phyloP scores from a whole-genome alignment of 2,329 filamentous ascomycete species.

The Pseudophaeomoniella oleicola region DNA sequence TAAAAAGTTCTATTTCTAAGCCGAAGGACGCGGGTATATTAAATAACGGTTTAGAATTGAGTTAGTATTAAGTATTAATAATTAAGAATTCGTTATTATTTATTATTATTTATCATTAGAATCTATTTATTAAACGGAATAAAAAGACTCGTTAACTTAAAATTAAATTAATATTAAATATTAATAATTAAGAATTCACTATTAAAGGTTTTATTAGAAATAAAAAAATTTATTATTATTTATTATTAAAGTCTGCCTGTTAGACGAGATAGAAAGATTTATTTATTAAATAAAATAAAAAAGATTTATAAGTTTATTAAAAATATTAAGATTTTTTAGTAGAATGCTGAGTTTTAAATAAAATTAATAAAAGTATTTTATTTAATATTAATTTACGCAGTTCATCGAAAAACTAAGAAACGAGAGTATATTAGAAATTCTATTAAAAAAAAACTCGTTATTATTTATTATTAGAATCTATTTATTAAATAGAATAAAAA shows the following conservation, averaged over 20 bases:
- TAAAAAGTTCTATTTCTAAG: not conserved
- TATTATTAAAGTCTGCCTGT: no score
- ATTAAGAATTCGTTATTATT: no score
- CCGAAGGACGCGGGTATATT: not conserved
- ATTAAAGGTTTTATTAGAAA: not conserved
- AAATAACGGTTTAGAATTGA: no score
- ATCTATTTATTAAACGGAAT: no score
- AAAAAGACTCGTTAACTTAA: not conserved
- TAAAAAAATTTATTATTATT: not conserved
- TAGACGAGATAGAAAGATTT: no score
- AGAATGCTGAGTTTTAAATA: slow-evolving; percentile 3
- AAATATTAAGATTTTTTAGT: slow-evolving; percentile 1
- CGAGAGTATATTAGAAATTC: not conserved
- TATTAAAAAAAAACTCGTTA: slow-evolving; percentile 2
- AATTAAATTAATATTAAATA: not conserved
- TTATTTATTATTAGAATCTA: slow-evolving; percentile 1
- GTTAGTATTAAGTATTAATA: no score
- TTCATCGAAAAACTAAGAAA: no score
- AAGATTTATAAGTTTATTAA: not conserved
- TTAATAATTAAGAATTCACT: slow-evolving; percentile 2
- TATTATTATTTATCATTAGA: no score
- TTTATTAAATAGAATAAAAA: slow-evolving; percentile 1
- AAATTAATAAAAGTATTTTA: no score
- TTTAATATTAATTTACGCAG: no score
- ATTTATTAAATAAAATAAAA: no score